Percentiles rank a stretch among this genome's conserved stretches.
Conservation (phyloP, 2,329 filamentous ascomycete species). For the Nigrospora sphaerica region DNA sequence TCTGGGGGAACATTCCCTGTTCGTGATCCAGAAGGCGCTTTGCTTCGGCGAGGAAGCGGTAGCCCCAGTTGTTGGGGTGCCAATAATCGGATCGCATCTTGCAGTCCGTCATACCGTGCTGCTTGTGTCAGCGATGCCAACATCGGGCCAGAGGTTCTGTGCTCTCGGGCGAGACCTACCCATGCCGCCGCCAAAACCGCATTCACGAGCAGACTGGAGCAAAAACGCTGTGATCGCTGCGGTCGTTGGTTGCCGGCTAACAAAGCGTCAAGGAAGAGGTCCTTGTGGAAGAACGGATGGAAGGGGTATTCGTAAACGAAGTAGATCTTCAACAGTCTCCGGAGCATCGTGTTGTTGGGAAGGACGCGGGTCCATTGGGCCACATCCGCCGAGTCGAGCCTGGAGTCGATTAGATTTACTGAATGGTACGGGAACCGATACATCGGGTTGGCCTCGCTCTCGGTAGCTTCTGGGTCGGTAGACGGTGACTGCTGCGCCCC, state of each 20-base stretch:
- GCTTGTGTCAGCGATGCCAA: neutral
- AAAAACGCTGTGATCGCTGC: neutral
- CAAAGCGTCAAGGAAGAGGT: conserved; percentile 7
- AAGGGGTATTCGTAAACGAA: conserved; percentile 7
- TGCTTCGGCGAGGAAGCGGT: conserved; percentile 30
- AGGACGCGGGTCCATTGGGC: conserved; percentile 19
- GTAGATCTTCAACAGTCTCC: conserved; percentile 4
- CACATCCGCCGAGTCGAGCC: conserved; percentile 11
- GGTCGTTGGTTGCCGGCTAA: conserved; percentile 1
- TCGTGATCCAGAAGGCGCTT: conserved; percentile 30
- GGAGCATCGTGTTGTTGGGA: conserved; percentile 16
- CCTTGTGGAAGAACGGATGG: conserved; percentile 6
- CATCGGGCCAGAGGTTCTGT: neutral
- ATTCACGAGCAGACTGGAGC: conserved; percentile 7
- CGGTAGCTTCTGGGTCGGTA: conserved; percentile 1
- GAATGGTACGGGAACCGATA: conserved; percentile 16
- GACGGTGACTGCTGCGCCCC: neutral
- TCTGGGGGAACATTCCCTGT: conserved; percentile 6
- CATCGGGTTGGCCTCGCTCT: conserved; percentile 8
- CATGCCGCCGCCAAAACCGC: conserved; percentile 18
- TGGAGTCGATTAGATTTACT: conserved; percentile 14
- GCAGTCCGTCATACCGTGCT: conserved; percentile 22
- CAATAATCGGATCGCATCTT: conserved; percentile 25
- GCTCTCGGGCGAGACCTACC: conserved; percentile 10
- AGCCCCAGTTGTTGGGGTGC: conserved; percentile 24